phyloP scores from a whole-genome alignment of 495 filamentous ascomycete species.

The Penicillium simplicissimum region DNA sequence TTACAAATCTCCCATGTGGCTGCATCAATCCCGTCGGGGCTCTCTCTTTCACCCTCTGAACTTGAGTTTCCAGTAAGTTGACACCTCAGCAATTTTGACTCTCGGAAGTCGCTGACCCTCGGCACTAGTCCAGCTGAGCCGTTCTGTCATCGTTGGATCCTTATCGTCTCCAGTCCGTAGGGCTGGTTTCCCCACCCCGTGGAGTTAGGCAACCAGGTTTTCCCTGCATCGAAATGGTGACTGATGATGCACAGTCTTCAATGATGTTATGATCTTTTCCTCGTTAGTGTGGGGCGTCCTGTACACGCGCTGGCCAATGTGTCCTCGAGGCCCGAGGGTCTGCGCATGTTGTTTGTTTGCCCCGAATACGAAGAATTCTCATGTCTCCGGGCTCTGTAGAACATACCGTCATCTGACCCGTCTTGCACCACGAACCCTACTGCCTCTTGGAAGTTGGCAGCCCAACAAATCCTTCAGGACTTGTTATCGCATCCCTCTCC shows the following conservation, averaged over 20 bases:
- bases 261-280: constrained; percentile 9
- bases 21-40: not conserved
- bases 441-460: not conserved
- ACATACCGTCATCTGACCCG: no score
- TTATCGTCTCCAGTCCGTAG: constrained; percentile 3
- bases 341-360: constrained; percentile 6
- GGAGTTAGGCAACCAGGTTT: constrained; percentile 19
- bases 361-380: no score
- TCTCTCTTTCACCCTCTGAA: not conserved
- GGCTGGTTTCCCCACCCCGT: constrained; percentile 1
- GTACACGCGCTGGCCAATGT: constrained; percentile 9
- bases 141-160: not conserved
- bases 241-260: not conserved
- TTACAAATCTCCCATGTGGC: not conserved
- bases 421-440: not conserved
- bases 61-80: not conserved
- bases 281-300: constrained; percentile 9
- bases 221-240: not conserved
- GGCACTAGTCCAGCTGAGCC: constrained; percentile 3
- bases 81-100: not conserved
- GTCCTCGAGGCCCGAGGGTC: not conserved
- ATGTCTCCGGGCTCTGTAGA: no score
- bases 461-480: not conserved
- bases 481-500: not conserved
- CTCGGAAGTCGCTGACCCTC: not conserved